Percentiles rank a stretch among this genome's conserved stretches.
These are phyloP conservation scores for Fusarium anguioides DNA, from an alignment of 2,329 filamentous ascomycete genomes.

Conservation along the genomic window DNA sequence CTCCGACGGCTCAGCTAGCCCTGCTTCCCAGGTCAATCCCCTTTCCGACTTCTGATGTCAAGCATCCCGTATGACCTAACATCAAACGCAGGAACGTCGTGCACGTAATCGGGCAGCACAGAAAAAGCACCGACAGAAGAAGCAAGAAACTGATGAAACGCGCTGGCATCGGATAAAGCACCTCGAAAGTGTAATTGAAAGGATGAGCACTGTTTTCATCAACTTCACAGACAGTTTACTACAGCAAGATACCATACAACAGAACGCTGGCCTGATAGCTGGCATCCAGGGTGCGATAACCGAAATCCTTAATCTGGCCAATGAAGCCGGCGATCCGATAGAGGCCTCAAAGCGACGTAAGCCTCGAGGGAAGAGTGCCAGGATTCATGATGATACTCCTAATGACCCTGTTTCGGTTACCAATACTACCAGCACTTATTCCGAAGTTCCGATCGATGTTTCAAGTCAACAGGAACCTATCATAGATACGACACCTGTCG, in stretches of 20 bases:
- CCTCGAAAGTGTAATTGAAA: slow-evolving; percentile 1
- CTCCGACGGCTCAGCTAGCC: not conserved
- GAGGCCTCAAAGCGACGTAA: not conserved
- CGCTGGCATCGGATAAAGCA: not conserved
- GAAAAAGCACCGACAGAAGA: slow-evolving; percentile 1
- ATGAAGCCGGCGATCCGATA: not conserved
- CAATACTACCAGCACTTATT: too few relatives aligned
- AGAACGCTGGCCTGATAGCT: not conserved
- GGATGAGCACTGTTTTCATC: not conserved
- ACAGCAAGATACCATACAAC: not conserved
- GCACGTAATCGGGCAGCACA: slow-evolving; percentile 1
- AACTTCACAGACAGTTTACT: not conserved
- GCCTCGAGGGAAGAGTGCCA: not conserved
- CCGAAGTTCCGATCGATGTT: too few relatives aligned
- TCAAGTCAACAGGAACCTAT: not conserved
- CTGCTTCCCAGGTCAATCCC: not conserved
- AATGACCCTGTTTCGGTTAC: not conserved
- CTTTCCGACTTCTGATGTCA: not conserved
- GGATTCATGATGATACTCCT: not conserved
- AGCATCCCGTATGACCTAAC: not conserved
- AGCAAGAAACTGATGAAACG: not conserved
- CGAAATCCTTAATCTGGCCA: not conserved
- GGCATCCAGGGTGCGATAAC: not conserved
- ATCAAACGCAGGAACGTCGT: not conserved
- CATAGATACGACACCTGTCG: not conserved